Conservation (phyloP, 2,329 filamentous ascomycete genomes). For the Clonostachys rhizophaga region DNA sequence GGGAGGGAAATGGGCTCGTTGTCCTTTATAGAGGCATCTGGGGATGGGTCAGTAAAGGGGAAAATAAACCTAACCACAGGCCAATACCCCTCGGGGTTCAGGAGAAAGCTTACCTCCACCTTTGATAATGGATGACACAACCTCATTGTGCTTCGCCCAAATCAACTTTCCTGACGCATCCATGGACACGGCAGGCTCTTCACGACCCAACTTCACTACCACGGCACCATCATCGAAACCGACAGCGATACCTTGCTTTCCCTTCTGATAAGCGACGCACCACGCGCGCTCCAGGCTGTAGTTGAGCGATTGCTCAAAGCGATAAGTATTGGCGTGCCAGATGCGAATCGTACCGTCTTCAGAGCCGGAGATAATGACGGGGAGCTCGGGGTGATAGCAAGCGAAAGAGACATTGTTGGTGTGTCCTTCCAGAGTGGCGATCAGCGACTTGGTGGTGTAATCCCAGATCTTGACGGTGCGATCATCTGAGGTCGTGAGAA, state of each 20-base stretch:
- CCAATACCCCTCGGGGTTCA: neutral
- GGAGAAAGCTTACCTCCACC: slow-evolving; percentile 53
- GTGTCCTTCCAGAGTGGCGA: slow-evolving; percentile 94
- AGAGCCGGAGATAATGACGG: slow-evolving; percentile 95
- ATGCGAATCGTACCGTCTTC: slow-evolving; percentile 97
- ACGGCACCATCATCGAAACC: slow-evolving; percentile 98
- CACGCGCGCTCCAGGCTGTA: slow-evolving; percentile 95
- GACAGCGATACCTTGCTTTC: slow-evolving; percentile 89
- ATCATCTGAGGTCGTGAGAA: slow-evolving; percentile 95
- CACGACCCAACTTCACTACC: slow-evolving; percentile 94
- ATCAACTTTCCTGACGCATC: slow-evolving; percentile 93
- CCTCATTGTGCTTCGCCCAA: slow-evolving; percentile 93
- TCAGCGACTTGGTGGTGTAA: slow-evolving; percentile 96
- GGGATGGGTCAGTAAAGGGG: slow-evolving; percentile 15
- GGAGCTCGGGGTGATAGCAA: slow-evolving; percentile 94
- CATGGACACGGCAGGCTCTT: slow-evolving; percentile 98
- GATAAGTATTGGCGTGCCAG: slow-evolving; percentile 97
- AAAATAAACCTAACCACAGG: neutral
- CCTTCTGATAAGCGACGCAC: slow-evolving; percentile 95
- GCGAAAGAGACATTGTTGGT: slow-evolving; percentile 98
- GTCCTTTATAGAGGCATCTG: slow-evolving; percentile 79
- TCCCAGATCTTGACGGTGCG: slow-evolving; percentile 98
- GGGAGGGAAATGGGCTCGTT: slow-evolving; percentile 80
- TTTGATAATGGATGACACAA: slow-evolving; percentile 93
- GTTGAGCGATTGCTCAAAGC: slow-evolving; percentile 91